Conservation (phyloP, 2,329 filamentous ascomycete genomes). For the Colletotrichum lini region DNA sequence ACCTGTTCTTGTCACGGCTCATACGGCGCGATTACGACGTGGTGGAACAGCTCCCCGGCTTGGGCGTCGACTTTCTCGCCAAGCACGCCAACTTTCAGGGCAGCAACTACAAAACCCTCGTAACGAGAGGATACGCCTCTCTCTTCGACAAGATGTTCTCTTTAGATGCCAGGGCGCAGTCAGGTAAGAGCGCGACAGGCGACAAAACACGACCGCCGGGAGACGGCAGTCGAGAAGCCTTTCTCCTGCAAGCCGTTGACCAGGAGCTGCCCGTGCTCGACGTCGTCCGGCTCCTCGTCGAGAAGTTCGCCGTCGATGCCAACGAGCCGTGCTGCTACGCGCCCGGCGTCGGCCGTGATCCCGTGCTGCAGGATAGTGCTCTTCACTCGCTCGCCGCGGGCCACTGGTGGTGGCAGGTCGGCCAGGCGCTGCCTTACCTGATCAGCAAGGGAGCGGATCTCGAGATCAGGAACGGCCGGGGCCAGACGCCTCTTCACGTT, state of each 20-base stretch:
- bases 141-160: constrained; percentile 41
- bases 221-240: constrained; percentile 22
- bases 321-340: constrained; percentile 43
- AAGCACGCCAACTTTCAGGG: neutral
- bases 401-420: constrained; percentile 39
- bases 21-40: constrained; percentile 44
- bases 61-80: constrained; percentile 41
- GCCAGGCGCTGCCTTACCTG: constrained; percentile 39
- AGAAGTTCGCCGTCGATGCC: constrained; percentile 52
- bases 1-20: constrained; percentile 27
- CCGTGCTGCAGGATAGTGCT: neutral
- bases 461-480: constrained; percentile 6
- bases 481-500: constrained; percentile 36
- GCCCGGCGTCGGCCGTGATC: neutral
- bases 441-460: constrained; percentile 24
- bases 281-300: constrained; percentile 52
- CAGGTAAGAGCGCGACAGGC: neutral
- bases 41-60: constrained; percentile 42
- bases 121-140: constrained; percentile 40
- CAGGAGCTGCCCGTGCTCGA: constrained; percentile 53
- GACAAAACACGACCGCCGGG: neutral
- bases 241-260: constrained; percentile 48
- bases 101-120: constrained; percentile 26
- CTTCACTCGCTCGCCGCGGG: constrained; percentile 11
- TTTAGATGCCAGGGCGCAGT: constrained; percentile 7